Conservation (phyloP, 1,284 basidiomycete genomes). For the Ustilago hordei region DNA sequence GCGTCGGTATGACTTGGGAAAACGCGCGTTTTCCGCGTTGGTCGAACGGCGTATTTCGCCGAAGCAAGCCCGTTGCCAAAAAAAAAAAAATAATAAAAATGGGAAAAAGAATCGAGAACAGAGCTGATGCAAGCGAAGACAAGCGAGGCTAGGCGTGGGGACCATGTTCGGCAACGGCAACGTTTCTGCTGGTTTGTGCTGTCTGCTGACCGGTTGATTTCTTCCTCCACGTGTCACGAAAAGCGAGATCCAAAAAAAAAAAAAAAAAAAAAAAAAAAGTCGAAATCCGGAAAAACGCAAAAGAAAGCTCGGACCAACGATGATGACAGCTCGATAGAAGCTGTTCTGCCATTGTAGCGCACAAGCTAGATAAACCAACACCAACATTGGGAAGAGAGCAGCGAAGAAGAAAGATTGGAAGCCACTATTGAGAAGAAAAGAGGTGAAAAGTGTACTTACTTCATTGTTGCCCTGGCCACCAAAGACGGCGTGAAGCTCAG, state of each 20-base stretch:
- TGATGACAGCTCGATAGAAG: constrained; percentile 8
- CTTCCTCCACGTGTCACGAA: constrained; percentile 27
- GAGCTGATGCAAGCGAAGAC: background rate
- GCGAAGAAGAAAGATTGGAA: background rate
- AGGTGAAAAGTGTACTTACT: constrained; percentile 65
- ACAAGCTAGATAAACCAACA: background rate
- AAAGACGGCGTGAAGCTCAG: constrained; percentile 91
- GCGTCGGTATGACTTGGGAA: constrained; percentile 13
- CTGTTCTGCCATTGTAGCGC: background rate
- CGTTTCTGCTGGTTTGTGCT: background rate
- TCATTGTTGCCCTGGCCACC: constrained; percentile 99
- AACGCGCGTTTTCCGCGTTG: constrained; percentile 20
- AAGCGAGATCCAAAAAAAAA: constrained; percentile 8
- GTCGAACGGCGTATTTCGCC: constrained; percentile 9
- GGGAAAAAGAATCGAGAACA: constrained; percentile 11
- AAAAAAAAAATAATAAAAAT: background rate
- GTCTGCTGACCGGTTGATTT: background rate
- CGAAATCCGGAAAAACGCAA: constrained; percentile 10
- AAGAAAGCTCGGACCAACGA: background rate
- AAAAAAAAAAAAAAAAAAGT: constrained; percentile 5
- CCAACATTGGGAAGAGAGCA: no score
- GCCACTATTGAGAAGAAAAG: background rate
- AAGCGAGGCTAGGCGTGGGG: constrained; percentile 8
- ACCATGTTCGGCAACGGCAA: constrained; percentile 3
- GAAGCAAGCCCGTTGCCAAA: constrained; percentile 16